Percentiles rank a stretch among this genome's conserved stretches.
Conservation (phyloP, 148 eudicot species). For the Cornus suecica region DNA sequence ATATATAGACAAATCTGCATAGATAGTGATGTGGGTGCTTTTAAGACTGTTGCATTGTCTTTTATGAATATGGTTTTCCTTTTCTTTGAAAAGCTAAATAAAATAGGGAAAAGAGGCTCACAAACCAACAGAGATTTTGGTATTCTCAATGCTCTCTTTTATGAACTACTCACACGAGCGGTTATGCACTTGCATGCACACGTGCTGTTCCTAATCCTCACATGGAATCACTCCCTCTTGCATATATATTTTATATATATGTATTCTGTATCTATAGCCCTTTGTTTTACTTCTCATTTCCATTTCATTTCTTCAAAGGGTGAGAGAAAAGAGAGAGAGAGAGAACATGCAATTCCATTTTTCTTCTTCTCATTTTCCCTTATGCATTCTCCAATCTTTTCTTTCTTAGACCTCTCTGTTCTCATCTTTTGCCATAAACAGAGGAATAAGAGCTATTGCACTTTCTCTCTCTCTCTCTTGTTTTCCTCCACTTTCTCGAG, state of each 20-base stretch:
- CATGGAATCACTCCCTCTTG: neutral
- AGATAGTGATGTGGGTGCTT: no score
- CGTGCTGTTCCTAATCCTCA: neutral
- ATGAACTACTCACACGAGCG: constrained; percentile 60
- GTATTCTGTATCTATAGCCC: no score
- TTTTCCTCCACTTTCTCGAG: neutral
- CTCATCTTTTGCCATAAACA: no score
- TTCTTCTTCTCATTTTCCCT: neutral
- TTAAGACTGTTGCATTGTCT: no score
- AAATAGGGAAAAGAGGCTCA: constrained; percentile 8
- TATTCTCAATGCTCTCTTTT: no score
- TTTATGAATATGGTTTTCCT: neutral
- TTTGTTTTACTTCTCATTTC: neutral
- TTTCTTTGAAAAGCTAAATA: constrained; percentile 1
- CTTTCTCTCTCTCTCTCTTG: neutral
- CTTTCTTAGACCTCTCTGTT: no score
- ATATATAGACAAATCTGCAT: no score
- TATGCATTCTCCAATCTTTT: neutral
- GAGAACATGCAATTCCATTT: neutral
- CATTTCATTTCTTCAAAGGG: neutral
- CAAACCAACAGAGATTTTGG: constrained; percentile 17
- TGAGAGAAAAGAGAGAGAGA: neutral
- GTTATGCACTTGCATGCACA: constrained; percentile 31
- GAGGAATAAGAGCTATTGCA: no score
- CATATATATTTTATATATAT: no score